phyloP scores from a whole-genome alignment of 345 rosid genomes.

The Murraya paniculata region DNA sequence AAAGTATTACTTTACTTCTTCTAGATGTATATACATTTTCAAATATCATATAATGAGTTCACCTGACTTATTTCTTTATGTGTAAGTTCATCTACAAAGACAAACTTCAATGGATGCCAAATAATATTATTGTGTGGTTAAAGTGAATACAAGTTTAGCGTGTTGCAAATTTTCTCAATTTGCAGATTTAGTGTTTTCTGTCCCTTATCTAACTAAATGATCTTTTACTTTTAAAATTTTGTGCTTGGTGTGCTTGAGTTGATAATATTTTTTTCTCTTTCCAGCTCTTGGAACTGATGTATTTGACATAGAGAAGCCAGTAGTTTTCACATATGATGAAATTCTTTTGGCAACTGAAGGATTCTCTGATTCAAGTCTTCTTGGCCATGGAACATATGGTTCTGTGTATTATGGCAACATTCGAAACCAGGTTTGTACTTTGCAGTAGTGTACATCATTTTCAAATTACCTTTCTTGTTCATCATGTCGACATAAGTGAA shows the following conservation, averaged over 20 bases:
- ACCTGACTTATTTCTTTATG: background rate
- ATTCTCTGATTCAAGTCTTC: constrained; percentile 79
- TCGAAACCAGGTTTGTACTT: constrained; percentile 66
- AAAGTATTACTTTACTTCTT: too few species aligned
- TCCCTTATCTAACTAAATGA: background rate
- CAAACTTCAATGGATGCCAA: background rate
- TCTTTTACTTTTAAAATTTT: background rate
- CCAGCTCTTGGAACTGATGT: constrained; percentile 67
- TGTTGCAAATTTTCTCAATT: background rate
- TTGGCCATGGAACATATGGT: constrained; percentile 93
- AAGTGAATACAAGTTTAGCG: background rate
- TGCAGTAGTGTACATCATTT: constrained; percentile 11
- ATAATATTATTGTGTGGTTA: background rate
- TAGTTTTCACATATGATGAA: constrained; percentile 77
- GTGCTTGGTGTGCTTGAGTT: constrained; percentile 13
- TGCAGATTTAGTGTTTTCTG: background rate
- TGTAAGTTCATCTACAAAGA: background rate
- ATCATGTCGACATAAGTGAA: background rate
- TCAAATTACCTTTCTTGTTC: background rate
- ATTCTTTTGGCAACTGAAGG: constrained; percentile 66
- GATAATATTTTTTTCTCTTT: constrained; percentile 1
- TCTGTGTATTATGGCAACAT: constrained; percentile 80
- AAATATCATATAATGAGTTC: background rate
- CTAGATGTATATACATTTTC: background rate
- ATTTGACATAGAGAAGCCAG: constrained; percentile 82